These are phyloP conservation scores for Oleoguttula mirabilis DNA, from an alignment of 495 filamentous ascomycete genomes.

Conservation along the genomic window DNA sequence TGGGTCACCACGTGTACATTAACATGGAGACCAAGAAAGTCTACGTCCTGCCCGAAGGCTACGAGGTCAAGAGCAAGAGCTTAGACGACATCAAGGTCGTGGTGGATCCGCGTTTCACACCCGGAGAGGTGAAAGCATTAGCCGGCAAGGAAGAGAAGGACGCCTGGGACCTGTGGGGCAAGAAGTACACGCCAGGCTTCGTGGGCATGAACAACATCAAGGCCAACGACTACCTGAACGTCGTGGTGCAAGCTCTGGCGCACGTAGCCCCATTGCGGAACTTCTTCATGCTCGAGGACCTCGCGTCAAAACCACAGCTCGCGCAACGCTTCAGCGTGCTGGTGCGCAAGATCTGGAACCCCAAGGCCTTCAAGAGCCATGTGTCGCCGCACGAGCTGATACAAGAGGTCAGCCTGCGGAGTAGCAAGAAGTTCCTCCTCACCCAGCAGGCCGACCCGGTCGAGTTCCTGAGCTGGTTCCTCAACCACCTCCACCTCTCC, in stretches of 20 bases:
- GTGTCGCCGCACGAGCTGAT: slow-evolving; percentile 95
- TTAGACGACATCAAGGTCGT: slow-evolving; percentile 98
- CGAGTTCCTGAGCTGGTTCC: slow-evolving; percentile 93
- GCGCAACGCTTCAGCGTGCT: slow-evolving; percentile 76
- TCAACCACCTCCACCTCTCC: slow-evolving; percentile 86
- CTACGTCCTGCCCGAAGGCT: slow-evolving; percentile 92
- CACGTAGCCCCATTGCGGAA: slow-evolving; percentile 87
- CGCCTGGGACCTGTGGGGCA: slow-evolving; percentile 66
- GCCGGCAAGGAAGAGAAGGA: slow-evolving; percentile 59
- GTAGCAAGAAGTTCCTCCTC: slow-evolving; percentile 83
- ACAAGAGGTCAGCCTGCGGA: slow-evolving; percentile 82
- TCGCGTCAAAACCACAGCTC: slow-evolving; percentile 47
- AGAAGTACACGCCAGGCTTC: slow-evolving; percentile 79
- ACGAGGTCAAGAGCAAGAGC: slow-evolving; percentile 90
- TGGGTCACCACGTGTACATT: slow-evolving; percentile 91
- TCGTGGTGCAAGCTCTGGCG: slow-evolving; percentile 82
- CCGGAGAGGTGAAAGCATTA: slow-evolving; percentile 62
- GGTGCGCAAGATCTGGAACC: slow-evolving; percentile 96
- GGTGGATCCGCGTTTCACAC: slow-evolving; percentile 77
- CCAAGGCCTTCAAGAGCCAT: slow-evolving; percentile 89
- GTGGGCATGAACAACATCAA: slow-evolving; percentile 99
- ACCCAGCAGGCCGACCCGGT: slow-evolving; percentile 89
- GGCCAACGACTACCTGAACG: slow-evolving; percentile 96
- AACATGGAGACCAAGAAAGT: slow-evolving; percentile 93
- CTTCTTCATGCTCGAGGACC: slow-evolving; percentile 77